Percentiles rank a stretch among this genome's conserved stretches.
These are phyloP conservation scores for Hymenoscyphus linearis DNA, from an alignment of 2,329 filamentous ascomycete species.

Conservation along the genomic window DNA sequence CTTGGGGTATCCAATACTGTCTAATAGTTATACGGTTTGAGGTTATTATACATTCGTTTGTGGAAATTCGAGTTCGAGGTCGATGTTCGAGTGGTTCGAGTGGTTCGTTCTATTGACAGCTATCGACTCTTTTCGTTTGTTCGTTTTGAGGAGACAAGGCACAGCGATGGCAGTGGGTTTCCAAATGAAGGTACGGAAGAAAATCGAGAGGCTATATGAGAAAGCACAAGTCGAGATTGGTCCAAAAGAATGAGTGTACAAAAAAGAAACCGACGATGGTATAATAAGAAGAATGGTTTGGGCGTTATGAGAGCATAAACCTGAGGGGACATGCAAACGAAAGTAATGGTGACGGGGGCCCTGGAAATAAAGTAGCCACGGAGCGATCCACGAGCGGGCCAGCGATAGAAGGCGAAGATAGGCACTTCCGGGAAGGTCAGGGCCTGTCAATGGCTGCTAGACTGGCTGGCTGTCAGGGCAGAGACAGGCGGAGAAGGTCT, in stretches of 20 bases:
- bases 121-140: slow-evolving; percentile 24
- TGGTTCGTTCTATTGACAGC: slow-evolving; percentile 15
- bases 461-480: not conserved
- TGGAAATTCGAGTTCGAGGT: slow-evolving; percentile 14
- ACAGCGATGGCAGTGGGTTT: slow-evolving; percentile 25
- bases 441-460: slow-evolving; percentile 8
- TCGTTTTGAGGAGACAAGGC: slow-evolving; percentile 22
- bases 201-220: slow-evolving; percentile 29
- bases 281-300: slow-evolving; percentile 30
- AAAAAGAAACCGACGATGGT: slow-evolving; percentile 31
- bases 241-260: slow-evolving; percentile 31
- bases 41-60: slow-evolving; percentile 33
- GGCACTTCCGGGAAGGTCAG: slow-evolving; percentile 26
- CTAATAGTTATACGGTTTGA: slow-evolving; percentile 29
- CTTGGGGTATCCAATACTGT: slow-evolving; percentile 30
- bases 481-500: slow-evolving; percentile 2
- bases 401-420: slow-evolving; percentile 30
- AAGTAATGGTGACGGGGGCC: slow-evolving; percentile 30
- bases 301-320: slow-evolving; percentile 25
- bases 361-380: slow-evolving; percentile 33
- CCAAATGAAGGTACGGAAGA: slow-evolving; percentile 34
- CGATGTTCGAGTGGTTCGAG: slow-evolving; percentile 9
- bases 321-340: slow-evolving; percentile 28
- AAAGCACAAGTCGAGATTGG: slow-evolving; percentile 32
- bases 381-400: slow-evolving; percentile 29